Evolutionary conservation across 495 filamentous ascomycete species (phyloP), one percentile per base, ranked within the genome.

Genomic region (Xylaria telfairii): DNA sequence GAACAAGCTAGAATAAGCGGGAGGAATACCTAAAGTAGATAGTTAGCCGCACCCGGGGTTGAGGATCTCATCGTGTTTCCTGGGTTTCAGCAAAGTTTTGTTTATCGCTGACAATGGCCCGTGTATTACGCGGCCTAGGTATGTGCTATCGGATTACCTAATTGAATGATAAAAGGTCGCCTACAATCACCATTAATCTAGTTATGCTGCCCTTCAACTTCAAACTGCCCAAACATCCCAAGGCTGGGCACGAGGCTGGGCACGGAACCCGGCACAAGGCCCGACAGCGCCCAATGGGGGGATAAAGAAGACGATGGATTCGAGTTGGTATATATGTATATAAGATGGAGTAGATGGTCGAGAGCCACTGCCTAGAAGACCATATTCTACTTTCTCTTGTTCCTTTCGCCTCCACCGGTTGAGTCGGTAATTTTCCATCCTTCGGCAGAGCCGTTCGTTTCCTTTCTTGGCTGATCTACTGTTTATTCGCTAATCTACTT

Each of bases 361-460:
- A 26, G 24, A 12, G 15, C 26, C 47, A 26, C 21, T 26, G 10
- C 10, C 21, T 26, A 26, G 12, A 12, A 53, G 24, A 8, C 26
- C 47, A 10, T 0, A 21, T 53, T 21, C 15, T 46, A 46, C 19
- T 46, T 5, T 26, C 15, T 26, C 13, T 53, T 53, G 2, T 53
- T 26, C 13, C 15, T 26, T 53, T 12, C 7, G 8, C 15, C 47
- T 53, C 47, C 8, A 2, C 56, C 28, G 56, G 7, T 59, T 59
- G 28, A 59, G 4, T 39, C 56, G 56, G 56, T 59, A 30, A 8
- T 19, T 37, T 26, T 59, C 30, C n/a, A 37, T 19, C 21, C 30
- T 8, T 2, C 56, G 28, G 56, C 56, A 59, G 56, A 59, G 56
- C 56, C 28, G 56, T 59, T 59, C 26, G 28, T 39, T 59, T 59